Evolutionary conservation across 495 filamentous ascomycete genomes (phyloP).

Genomic region (Penicillium roqueforti): DNA sequence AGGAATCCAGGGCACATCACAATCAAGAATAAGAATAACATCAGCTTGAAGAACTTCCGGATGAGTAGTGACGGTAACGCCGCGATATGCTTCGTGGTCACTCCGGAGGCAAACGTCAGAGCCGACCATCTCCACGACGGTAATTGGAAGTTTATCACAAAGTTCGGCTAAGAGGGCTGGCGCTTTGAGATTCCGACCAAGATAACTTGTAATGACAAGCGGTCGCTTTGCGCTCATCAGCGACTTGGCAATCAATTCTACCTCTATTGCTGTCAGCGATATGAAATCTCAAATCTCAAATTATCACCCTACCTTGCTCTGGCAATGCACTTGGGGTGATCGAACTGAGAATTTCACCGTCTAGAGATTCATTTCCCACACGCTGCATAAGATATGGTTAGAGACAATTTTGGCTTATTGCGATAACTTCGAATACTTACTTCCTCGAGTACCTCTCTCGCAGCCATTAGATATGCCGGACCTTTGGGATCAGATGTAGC

Average conservation of each 20-base stretch:
- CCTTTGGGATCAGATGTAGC: constrained; percentile 72
- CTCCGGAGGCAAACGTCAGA: constrained; percentile 89
- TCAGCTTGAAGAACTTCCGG: constrained; percentile 50
- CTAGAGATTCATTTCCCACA: constrained; percentile 35
- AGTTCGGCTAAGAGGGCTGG: constrained; percentile 66
- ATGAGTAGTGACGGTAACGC: constrained; percentile 59
- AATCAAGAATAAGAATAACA: constrained; percentile 79
- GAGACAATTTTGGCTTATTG: background rate
- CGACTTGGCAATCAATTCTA: constrained; percentile 60
- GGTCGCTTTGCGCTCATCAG: constrained; percentile 67
- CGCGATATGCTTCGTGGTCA: constrained; percentile 65
- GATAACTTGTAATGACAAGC: constrained; percentile 72
- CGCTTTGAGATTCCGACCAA: constrained; percentile 63
- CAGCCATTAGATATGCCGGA: constrained; percentile 75
- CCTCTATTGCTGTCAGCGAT: constrained; percentile 19
- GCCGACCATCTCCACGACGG: constrained; percentile 79
- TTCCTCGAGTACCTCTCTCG: constrained; percentile 82
- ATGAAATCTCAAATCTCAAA: background rate
- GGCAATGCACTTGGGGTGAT: constrained; percentile 69
- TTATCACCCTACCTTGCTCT: constrained; percentile 35
- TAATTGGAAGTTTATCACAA: constrained; percentile 69
- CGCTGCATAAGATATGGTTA: constrained; percentile 38
- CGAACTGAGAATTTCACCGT: constrained; percentile 65
- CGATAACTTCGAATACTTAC: constrained; percentile 54
- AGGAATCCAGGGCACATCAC: constrained; percentile 70